phyloP scores from a whole-genome alignment of 108 stramenopile genomes.

The Poteriospumella lacustris region DNA sequence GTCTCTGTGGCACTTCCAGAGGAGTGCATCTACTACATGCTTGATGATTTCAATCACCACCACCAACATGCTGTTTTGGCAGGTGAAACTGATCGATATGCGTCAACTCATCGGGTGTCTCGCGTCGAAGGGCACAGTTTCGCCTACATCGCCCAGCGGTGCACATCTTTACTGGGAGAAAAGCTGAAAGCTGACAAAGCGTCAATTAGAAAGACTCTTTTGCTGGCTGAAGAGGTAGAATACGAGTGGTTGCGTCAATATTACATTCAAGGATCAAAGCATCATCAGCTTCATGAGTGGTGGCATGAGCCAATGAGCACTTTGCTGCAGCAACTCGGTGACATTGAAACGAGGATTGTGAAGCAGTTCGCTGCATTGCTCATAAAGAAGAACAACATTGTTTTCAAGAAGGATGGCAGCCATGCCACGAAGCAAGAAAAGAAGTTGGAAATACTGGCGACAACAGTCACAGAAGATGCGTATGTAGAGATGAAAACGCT shows the following conservation, averaged over 20 bases:
- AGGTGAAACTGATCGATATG: slow-evolving; percentile 16
- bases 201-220: background rate
- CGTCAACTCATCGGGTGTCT: slow-evolving; percentile 11
- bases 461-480: no score
- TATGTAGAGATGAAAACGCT: no score
- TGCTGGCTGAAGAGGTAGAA: slow-evolving; percentile 63
- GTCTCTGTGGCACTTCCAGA: slow-evolving; percentile 52
- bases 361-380: no score
- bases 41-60: slow-evolving; percentile 78
- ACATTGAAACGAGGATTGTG: no score
- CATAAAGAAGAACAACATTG: no score
- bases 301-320: slow-evolving; percentile 56
- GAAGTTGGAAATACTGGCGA: no score
- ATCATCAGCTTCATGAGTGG: slow-evolving; percentile 55
- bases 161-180: background rate
- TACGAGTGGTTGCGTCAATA: slow-evolving; percentile 77
- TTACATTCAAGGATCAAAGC: slow-evolving; percentile 62
- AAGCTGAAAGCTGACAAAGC: background rate
- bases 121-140: slow-evolving; percentile 9
- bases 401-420: no score
- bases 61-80: slow-evolving; percentile 48
- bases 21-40: slow-evolving; percentile 70
- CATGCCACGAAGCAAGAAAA: no score
- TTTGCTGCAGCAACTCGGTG: no score
- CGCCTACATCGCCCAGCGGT: background rate